Evolutionary conservation across 371 early-diverging fungal genomes (phyloP), one percentile per base, ranked within the genome.

Genomic region (Mucor lusitanicus): DNA sequence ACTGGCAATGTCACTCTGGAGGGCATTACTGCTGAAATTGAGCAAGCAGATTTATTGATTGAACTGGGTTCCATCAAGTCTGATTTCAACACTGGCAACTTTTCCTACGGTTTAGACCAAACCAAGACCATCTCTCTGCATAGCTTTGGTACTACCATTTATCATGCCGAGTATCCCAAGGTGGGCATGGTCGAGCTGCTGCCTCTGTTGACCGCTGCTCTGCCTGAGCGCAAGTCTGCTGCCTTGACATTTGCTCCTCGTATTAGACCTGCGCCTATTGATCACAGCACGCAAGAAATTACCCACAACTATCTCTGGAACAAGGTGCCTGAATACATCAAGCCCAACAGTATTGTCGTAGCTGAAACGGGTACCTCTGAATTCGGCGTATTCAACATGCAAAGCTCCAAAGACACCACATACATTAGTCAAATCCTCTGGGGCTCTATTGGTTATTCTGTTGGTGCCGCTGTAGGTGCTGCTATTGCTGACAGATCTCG

Each of bases 41-140:
- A 75, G 48, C 23, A 65, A 13, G 54, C 78, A 17, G 84, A 86
- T 57, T 58, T 83, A 25, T 72, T 86, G 28, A 54, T 86, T 21
- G 75, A 77, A 27, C 44, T 86, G 44, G 85, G 85, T 3, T 64
- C 80, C 11, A 61, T 85, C 62, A 74, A 79, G 50, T 69, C 80
- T 39, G 87, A 86, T 65, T 83, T 80, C 65, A 86, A 86, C 60
- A 85, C 83, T 15, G 87, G 83, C 60, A 79, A 78, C 25, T 85
- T 80, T 67, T 69, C 80, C 6, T 74, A 69, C 46, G 66, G 61
- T 15, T 35, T 76, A 25, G 79, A 74, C 27, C 63, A 46, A 12
- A 66, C 59, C 19, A 76, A 76, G 59, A 69, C 76, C 3, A 80
- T 84, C 57, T 67, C 75, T 12, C 68, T 84, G 30, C 77, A 84